A percentile compares a stretch with the other conserved stretches of the same genome.
Evolutionary conservation across 768 basidiomycete species (phyloP).

Genomic region (Boletus edulis): DNA sequence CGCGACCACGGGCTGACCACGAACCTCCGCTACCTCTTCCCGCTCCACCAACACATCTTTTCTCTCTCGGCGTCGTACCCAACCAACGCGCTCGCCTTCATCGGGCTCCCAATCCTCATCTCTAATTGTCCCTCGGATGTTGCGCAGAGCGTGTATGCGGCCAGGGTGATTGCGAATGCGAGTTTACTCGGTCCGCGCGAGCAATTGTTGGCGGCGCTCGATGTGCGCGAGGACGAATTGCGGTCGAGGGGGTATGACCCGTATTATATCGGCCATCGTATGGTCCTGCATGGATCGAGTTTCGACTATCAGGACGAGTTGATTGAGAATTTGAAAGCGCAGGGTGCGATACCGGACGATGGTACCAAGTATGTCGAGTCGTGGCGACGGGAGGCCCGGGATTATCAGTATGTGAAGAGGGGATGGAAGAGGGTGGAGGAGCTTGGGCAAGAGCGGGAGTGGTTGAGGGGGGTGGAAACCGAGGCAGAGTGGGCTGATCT

Average conservation of each 20-base stretch:
- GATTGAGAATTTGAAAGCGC: neutral
- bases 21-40: slow-evolving; percentile 55
- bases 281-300: neutral
- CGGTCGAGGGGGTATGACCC: slow-evolving; percentile 46
- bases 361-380: neutral
- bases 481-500: neutral
- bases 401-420: neutral
- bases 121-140: slow-evolving; percentile 47
- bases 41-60: slow-evolving; percentile 52
- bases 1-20: slow-evolving; percentile 35
- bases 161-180: slow-evolving; percentile 43
- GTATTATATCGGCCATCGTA: slow-evolving; percentile 12
- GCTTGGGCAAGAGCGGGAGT: neutral
- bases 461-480: neutral
- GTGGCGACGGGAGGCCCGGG: neutral
- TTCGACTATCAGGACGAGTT: neutral
- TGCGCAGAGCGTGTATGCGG: slow-evolving; percentile 49
- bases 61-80: slow-evolving; percentile 38
- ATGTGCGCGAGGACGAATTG: slow-evolving; percentile 38
- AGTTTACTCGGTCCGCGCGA: slow-evolving; percentile 40
- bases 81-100: neutral
- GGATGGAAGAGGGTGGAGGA: neutral
- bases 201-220: slow-evolving; percentile 42
- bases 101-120: slow-evolving; percentile 41
- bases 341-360: neutral